phyloP scores from a whole-genome alignment of 23 red algal genomes.

The Gracilaria vermiculophylla region DNA sequence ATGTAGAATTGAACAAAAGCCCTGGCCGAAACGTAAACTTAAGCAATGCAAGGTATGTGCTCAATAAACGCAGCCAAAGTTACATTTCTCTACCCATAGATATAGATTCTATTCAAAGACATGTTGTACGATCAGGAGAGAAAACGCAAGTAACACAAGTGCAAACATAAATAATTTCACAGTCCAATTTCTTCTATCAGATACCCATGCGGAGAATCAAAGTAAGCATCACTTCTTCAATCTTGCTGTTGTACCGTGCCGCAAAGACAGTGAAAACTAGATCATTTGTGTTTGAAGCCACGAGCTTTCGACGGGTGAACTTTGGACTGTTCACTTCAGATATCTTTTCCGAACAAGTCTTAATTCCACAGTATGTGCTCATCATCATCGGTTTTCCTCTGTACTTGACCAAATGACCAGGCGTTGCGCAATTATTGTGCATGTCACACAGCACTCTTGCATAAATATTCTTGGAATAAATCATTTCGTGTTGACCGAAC shows the following conservation, averaged over 20 bases:
- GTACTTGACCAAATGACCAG: constrained; percentile 28
- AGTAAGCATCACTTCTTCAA: constrained; percentile 17
- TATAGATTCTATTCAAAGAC: too few relatives aligned
- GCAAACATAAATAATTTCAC: too few relatives aligned
- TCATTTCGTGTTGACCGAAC: neutral
- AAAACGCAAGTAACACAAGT: too few relatives aligned
- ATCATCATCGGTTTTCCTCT: constrained; percentile 29
- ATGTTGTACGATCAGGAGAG: too few relatives aligned
- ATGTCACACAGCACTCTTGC: constrained; percentile 26
- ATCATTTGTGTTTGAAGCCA: neutral
- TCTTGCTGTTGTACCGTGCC: constrained; percentile 4
- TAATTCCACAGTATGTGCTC: constrained; percentile 11
- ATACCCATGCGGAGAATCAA: constrained; percentile 1
- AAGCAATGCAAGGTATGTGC: too few relatives aligned
- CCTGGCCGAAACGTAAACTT: too few relatives aligned
- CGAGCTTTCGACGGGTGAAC: neutral
- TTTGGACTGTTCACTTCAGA: constrained; percentile 6
- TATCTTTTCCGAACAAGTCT: neutral
- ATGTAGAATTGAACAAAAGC: too few relatives aligned
- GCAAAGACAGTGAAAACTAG: neutral
- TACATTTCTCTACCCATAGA: too few relatives aligned
- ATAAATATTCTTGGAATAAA: neutral
- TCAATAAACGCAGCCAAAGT: too few relatives aligned
- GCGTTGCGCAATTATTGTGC: constrained; percentile 12
- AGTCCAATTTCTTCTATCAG: neutral